Conservation (phyloP, 2,329 filamentous ascomycete species). For the Cercospora berteroae region DNA sequence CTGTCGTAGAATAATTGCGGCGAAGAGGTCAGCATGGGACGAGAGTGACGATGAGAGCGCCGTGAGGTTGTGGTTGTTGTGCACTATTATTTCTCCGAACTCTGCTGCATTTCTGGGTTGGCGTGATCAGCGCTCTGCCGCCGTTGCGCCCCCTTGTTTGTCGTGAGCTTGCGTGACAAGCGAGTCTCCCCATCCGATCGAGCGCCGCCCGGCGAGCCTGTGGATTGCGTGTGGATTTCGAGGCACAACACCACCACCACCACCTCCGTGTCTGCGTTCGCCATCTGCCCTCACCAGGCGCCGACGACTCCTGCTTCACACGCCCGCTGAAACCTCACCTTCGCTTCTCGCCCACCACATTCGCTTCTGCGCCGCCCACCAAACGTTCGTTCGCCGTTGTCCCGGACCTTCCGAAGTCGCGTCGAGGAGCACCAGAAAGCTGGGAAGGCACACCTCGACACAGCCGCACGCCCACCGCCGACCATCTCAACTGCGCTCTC, state of each 20-base stretch:
- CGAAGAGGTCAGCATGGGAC: neutral
- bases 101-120: neutral
- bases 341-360: constrained; percentile 17
- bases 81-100: neutral
- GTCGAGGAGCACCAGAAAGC: neutral
- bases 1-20: neutral
- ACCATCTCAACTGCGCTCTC: constrained; percentile 4
- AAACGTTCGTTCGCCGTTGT: neutral
- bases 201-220: neutral
- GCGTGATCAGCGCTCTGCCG: neutral
- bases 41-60: neutral
- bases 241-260: neutral
- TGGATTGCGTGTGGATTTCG: neutral
- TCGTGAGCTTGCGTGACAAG: neutral
- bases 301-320: neutral
- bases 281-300: neutral
- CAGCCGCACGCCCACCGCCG: constrained; percentile 5
- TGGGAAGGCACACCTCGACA: neutral
- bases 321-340: constrained; percentile 4
- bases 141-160: neutral
- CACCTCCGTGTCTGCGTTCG: neutral
- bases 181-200: neutral
- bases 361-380: constrained; percentile 8
- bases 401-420: neutral
- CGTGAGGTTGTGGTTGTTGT: neutral